Base-by-base conservation (phyloP, 1,139 yeast genomes). In the Fermentozyma sake region DNA sequence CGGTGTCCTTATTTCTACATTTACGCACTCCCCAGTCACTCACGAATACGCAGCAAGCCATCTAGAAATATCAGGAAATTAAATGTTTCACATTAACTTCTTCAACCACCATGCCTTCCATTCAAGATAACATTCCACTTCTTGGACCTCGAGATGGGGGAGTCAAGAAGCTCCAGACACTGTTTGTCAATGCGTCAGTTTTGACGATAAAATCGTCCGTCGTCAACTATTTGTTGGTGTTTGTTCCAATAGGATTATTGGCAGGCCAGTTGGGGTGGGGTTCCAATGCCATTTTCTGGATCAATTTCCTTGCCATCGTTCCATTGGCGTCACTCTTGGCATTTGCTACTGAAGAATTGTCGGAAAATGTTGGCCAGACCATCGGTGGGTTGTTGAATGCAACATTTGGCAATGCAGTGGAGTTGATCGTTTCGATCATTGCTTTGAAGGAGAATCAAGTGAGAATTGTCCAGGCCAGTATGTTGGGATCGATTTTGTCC, bases 351-450 rank as follows among this genome's bases (percentile, higher is more conserved):
- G 98, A 91, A 53, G 95, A 87, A 49, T 68, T 91, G 36, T 77
- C 96, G 21, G 85, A 76, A 34, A 79, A 82, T 41, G 87, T 86
- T 14, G 96, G 96, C 22, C 72, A 85, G 47, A 87, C 96, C 6
- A 44, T 89, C 16, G 97, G 97, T 12, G 97, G 97, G 1, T 68
- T 91, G 40, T 66, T 91, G 47, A 91, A 91, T 59, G 97, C 97
- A 3, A 89, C 97, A 7, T 84, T 91, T 52, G 98, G 98, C 35
- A 91, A 91, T 56, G 96, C 57, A 62, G 73, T 67, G 16, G 98
- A 91, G 59, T 76, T 93, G 41, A 91, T 91, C 55, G 96, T 91
- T 26, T 86, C 96, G 2, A 66, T 91, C 17, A 86, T 91, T 44
- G 98, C 98, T 2, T 68, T 93, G 47, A 68, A 62, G 42, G 81